A percentile compares a stretch with the other conserved stretches of the same genome.
phyloP scores from a whole-genome alignment of 2,329 filamentous ascomycete species.

The Trichoderma sp. region DNA sequence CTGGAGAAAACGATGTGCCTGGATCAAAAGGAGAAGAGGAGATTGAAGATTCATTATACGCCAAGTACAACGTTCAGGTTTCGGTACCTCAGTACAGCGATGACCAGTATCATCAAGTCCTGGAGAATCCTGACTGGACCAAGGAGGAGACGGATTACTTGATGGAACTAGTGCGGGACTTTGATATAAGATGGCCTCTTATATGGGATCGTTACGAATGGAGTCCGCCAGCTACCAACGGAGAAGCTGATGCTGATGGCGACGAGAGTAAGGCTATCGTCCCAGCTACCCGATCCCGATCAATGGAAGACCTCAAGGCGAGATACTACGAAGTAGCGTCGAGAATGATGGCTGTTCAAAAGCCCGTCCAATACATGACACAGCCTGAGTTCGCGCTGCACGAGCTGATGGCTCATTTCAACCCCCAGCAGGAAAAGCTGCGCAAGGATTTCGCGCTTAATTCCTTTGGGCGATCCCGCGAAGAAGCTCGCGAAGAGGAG shows the following conservation, averaged over 20 bases:
- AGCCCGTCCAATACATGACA: conserved; percentile 84
- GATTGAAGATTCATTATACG: conserved; percentile 67
- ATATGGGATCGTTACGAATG: conserved; percentile 94
- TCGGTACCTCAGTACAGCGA: conserved; percentile 81
- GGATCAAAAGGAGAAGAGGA: conserved; percentile 36
- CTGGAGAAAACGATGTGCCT: conserved; percentile 35
- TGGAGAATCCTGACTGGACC: conserved; percentile 80
- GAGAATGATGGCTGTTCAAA: conserved; percentile 78
- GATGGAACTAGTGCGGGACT: conserved; percentile 73
- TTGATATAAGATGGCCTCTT: conserved; percentile 86
- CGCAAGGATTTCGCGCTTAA: conserved; percentile 85
- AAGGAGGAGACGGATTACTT: conserved; percentile 94
- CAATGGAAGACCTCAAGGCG: conserved; percentile 87
- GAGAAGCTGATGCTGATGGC: conserved; percentile 50
- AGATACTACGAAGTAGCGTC: conserved; percentile 88
- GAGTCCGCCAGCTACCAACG: conserved; percentile 50
- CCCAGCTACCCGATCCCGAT: conserved; percentile 59
- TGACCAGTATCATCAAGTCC: conserved; percentile 77
- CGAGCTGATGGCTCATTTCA: conserved; percentile 85
- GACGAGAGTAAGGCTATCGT: conserved; percentile 59
- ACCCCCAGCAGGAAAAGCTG: conserved; percentile 74
- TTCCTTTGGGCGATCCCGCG: conserved; percentile 76
- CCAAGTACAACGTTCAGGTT: conserved; percentile 85
- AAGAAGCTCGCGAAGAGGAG: conserved; percentile 92
- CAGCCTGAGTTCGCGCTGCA: conserved; percentile 80